Evolutionary conservation across 2,329 filamentous ascomycete genomes (phyloP), one percentile per base, ranked within the genome.

Genomic region (Colletotrichum truncatum): DNA sequence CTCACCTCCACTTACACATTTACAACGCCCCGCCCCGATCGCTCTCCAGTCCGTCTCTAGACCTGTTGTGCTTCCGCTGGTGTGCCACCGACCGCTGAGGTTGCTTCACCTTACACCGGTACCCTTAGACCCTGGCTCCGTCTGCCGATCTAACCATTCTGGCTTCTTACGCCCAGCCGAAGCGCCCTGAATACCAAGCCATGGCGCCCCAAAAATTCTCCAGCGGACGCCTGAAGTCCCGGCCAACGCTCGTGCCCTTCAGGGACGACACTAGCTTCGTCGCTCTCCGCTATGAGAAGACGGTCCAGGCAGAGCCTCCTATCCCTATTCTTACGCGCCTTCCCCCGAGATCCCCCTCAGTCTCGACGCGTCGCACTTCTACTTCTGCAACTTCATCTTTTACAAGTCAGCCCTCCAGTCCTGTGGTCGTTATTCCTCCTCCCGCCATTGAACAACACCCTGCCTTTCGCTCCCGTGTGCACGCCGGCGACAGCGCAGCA

Each of bases 241-340:
- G 77, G 67, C 74, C 81, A 18, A 69, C 75, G 62, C 72, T 76
- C 66, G 71, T 68, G 68, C 60, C 70, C 76, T 81, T 86, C 71
- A 78, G 81, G 65, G 82, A 84, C 71, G 85, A 86, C 69, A 76
- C 79, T 41, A 77, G 75, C 68, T 74, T 89, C 70, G 80, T 89
- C 64, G 83, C 82, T 49, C 72, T 90, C 59, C 84, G 86, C 63
- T 90, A 90, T 77, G 88, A 90, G 72, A 83, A 89, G 75, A 87
- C 85, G 34, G 77, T 83, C 53, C 82, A 85, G 70, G 85, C 85
- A 49, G 83, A 86, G 74, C 85, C 85, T 64, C 88, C 87, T 34
- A 85, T 88, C 68, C 83, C 84, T 46, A 75, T 87, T 64, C 75
- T 82, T 51, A 81, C 83, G 67, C 78, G 79, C 71, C 80, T 76